These are phyloP conservation scores for Fusarium tuaranense DNA, from an alignment of 2,329 filamentous ascomycete genomes.

Conservation along the genomic window DNA sequence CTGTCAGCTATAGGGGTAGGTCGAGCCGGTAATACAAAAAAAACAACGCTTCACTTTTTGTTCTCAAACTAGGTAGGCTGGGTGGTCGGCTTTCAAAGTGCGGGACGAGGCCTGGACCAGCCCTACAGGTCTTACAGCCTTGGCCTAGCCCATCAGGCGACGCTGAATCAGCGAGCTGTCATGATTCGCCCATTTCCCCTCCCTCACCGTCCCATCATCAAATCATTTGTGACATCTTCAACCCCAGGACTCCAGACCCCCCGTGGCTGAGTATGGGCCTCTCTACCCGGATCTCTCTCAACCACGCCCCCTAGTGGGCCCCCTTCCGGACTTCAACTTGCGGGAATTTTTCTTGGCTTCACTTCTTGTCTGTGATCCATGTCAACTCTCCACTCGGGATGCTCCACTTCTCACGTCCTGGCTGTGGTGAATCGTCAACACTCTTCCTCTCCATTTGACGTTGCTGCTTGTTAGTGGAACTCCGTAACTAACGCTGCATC, in stretches of 20 bases:
- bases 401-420: constrained; percentile 16
- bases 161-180: constrained; percentile 18
- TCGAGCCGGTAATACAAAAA: constrained; percentile 23
- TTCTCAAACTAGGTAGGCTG: constrained; percentile 12
- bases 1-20: constrained; percentile 1
- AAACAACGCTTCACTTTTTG: background rate
- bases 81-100: constrained; percentile 40
- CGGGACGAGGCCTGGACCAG: constrained; percentile 11
- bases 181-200: constrained; percentile 19
- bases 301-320: background rate
- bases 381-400: constrained; percentile 17
- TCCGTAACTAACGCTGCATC: constrained; percentile 1
- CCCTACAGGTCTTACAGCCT: constrained; percentile 9
- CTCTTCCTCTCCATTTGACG: constrained; percentile 18
- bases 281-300: constrained; percentile 8
- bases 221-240: constrained; percentile 15
- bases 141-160: constrained; percentile 22
- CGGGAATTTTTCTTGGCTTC: constrained; percentile 15
- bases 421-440: background rate
- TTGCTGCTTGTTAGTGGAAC: constrained; percentile 9
- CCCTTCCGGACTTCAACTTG: constrained; percentile 36
- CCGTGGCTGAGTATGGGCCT: constrained; percentile 9
- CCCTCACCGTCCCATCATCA: constrained; percentile 15
- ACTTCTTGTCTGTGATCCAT: constrained; percentile 26
- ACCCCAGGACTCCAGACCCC: constrained; percentile 14